These are phyloP conservation scores for Ophiostoma ulmi DNA, from an alignment of 2,329 filamentous ascomycete species.

Conservation along the genomic window DNA sequence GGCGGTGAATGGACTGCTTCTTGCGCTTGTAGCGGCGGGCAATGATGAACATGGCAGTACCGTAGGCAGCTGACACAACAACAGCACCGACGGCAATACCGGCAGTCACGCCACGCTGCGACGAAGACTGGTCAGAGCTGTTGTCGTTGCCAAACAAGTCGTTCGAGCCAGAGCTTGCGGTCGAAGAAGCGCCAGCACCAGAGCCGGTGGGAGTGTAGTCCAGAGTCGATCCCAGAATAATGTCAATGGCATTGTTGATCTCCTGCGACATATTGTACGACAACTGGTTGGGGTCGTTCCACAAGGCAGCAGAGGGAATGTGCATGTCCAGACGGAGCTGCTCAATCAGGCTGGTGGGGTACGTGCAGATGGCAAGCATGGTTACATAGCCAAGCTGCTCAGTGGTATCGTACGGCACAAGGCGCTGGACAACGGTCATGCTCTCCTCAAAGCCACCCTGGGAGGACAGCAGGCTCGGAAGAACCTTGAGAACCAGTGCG, in stretches of 20 bases:
- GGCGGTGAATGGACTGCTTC: constrained; percentile 69
- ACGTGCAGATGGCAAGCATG: constrained; percentile 64
- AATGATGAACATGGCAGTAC: constrained; percentile 89
- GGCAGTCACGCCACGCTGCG: constrained; percentile 57
- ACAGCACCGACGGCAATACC: constrained; percentile 73
- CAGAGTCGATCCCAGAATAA: constrained; percentile 45
- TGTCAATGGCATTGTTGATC: constrained; percentile 78
- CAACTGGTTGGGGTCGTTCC: constrained; percentile 60
- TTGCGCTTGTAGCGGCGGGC: constrained; percentile 86
- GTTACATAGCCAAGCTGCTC: constrained; percentile 69
- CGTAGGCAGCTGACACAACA: constrained; percentile 76
- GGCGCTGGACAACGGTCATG: constrained; percentile 61
- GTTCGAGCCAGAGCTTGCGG: constrained; percentile 33
- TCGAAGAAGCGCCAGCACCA: constrained; percentile 33
- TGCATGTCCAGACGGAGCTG: constrained; percentile 64
- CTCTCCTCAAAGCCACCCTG: constrained; percentile 51
- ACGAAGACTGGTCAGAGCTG: constrained; percentile 47
- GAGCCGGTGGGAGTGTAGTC: constrained; percentile 39
- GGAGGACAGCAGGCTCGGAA: constrained; percentile 66
- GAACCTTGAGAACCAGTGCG: constrained; percentile 75
- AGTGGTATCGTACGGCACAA: constrained; percentile 72
- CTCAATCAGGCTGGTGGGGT: constrained; percentile 65
- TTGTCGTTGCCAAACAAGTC: constrained; percentile 36
- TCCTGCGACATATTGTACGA: constrained; percentile 68
- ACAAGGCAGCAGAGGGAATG: constrained; percentile 67